Base-by-base conservation (phyloP, 2,329 filamentous ascomycete species). In the Eurotiales sp. region DNA sequence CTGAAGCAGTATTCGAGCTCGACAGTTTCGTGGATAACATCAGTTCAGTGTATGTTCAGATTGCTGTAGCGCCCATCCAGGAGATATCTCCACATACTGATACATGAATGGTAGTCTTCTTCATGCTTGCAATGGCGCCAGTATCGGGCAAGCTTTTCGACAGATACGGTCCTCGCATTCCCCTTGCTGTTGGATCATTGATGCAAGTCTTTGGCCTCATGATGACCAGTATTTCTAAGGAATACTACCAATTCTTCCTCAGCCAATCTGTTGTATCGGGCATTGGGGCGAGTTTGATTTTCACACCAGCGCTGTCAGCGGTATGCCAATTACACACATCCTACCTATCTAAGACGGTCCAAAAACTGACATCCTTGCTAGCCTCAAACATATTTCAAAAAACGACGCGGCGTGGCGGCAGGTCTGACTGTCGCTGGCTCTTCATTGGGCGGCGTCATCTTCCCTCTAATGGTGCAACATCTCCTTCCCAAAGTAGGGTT, bases 401-500 rank as follows among this genome's bases (percentile, higher is more conserved):
- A 41, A 29, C 29, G 34, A 27, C 42, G 50, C 19, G 50, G 50
- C n/a, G 32, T 42, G 5, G 50, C 50, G n/a, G 36, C 34, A 12
- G 50, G 50, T 19, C 72, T 46, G 19, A 45, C 8, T 37, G 43
- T 47, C 12, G 50, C 23, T 37, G 42, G 42, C 0, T 79, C 76
- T 5, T 77, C 74, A 1, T 56, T 82, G 3, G 81, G 80, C 3
- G 81, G 81, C 8, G 78, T 85, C 12, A 75, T 84, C 32, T 77
- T 84, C 43, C 82, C 83, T 1, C 82, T 85, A 59, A 81, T 85
- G 76, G 75, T 84, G 15, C 66, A 74, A 1, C 74, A 75, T 27
- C 66, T 85, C n/a, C 77, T 85, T 37, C 71, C 72, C 0, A 25
- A 72, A 48, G 69, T 82, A 47, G 78, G 80, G 29, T 79, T 82